phyloP scores from a whole-genome alignment of 305 asterid genomes.

The Fraxinus paxiana region DNA sequence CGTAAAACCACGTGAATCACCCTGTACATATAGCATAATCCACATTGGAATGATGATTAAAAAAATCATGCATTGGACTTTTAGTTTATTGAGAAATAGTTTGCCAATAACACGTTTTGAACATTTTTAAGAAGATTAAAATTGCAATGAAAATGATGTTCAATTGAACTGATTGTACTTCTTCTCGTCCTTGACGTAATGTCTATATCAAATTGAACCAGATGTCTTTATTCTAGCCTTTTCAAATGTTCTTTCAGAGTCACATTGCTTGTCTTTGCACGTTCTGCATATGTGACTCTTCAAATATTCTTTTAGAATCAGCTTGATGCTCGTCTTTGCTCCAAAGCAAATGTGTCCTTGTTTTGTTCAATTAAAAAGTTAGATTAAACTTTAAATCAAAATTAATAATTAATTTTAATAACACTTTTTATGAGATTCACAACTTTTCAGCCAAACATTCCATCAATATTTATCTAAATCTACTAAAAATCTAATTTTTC shows the following conservation, averaged over 20 bases:
- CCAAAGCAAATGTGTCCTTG: neutral
- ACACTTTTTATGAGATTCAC: too few relatives aligned
- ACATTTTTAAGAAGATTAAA: neutral
- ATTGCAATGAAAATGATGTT: neutral
- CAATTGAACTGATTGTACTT: neutral
- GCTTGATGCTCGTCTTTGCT: neutral
- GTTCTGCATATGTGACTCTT: neutral
- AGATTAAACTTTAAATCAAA: too few relatives aligned
- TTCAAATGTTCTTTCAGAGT: neutral
- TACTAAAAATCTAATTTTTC: too few relatives aligned
- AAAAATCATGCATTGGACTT: too few relatives aligned
- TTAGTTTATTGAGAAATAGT: too few relatives aligned
- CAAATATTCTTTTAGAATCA: neutral
- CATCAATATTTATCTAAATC: neutral
- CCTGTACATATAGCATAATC: too few relatives aligned
- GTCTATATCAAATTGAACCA: neutral
- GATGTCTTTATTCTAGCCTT: neutral
- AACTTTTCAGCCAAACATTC: neutral
- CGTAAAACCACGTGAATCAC: too few relatives aligned
- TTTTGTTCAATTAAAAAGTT: neutral
- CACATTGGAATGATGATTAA: too few relatives aligned
- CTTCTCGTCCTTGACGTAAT: neutral
- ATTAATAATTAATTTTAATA: too few relatives aligned
- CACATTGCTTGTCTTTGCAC: neutral
- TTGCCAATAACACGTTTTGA: neutral